These are phyloP conservation scores for Bipolaris bicolor DNA, from an alignment of 2,329 filamentous ascomycete species.

Conservation along the genomic window DNA sequence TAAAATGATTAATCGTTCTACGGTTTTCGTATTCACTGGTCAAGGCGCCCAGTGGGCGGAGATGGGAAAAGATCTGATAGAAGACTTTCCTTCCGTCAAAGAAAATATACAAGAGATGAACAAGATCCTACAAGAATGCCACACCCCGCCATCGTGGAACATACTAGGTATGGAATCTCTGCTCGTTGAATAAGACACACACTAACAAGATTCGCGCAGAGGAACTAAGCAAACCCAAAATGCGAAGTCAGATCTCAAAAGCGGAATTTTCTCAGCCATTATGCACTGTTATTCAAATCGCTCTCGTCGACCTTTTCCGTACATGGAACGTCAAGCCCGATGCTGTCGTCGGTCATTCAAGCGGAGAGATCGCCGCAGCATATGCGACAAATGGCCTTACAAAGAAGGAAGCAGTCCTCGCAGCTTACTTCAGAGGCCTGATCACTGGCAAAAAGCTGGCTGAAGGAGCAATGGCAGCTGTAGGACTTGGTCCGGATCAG, in stretches of 20 bases:
- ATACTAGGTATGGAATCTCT: too few relatives aligned
- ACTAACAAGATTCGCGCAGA: neutral
- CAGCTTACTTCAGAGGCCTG: neutral
- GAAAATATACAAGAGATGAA: too few relatives aligned
- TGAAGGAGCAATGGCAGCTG: neutral
- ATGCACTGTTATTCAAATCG: constrained; percentile 10
- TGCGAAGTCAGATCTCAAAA: neutral
- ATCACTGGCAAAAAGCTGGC: neutral
- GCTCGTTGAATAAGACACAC: too few relatives aligned
- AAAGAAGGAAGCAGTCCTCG: neutral
- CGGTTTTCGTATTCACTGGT: constrained; percentile 24
- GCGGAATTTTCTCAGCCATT: neutral
- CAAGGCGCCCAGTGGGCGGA: constrained; percentile 26
- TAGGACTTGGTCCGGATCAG: too few relatives aligned
- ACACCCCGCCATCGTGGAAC: neutral
- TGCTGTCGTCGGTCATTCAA: constrained; percentile 47
- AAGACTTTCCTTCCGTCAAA: too few relatives aligned
- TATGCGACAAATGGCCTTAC: constrained; percentile 29
- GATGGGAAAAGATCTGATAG: too few relatives aligned
- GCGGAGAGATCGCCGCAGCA: constrained; percentile 52
- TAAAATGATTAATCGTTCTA: too few relatives aligned
- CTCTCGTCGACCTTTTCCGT: constrained; percentile 19
- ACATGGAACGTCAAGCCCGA: constrained; percentile 14
- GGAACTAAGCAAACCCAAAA: neutral
- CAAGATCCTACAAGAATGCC: constrained; percentile 11